Evolutionary conservation across 2,329 filamentous ascomycete species (phyloP), one percentile per base, ranked within the genome.

Genomic region (Scedosporium minutisporum): DNA sequence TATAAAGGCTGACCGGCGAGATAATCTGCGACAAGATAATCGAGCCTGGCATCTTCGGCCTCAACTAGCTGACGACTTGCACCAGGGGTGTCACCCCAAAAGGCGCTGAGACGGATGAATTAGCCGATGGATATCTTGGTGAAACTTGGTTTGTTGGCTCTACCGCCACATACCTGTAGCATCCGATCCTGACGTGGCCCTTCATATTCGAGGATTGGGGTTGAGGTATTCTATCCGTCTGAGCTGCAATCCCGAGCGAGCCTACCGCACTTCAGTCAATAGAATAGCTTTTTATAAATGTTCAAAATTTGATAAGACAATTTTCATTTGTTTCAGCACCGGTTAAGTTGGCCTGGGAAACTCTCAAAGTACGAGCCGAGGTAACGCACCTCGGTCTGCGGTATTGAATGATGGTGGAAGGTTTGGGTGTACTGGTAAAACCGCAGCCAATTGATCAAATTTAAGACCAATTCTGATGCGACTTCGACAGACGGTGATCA

Each of bases 11-110:
- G 7, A 55, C 51, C 51, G n/a, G 61, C 61, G 27, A 62, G 61
- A 18, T 62, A 62, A 53, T 62, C 61, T 9, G 48, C 61, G 6
- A 62, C 61, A 16, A 62, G 61, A 41, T 62, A 62, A 23, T 62
- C 48, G 18, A 62, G 61, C 16, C 41, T 25, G 2, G 61, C 61
- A 58, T 62, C 61, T 46, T 62, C 51, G 33, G 61, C 48, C 18
- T 62, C 61, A 41, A 62, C 51, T 2, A 62, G 51, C 27, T 62
- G 61, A 16, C 61, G 61, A 41, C 61, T 62, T 21, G 61, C 61
- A 10, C 29, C 55, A 23, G 61, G 46, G 21, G 46, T 62, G 41
- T 62, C 61, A 42, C 61, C 61, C 61, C 61, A 62, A 29, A 62
- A 62, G 29, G 61, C 61, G 25, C 61, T 62, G 51, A 23, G 38